Evolutionary conservation across 345 rosid species (phyloP), one percentile per base, ranked within the genome.

Genomic region (Hypericum perforatum): DNA sequence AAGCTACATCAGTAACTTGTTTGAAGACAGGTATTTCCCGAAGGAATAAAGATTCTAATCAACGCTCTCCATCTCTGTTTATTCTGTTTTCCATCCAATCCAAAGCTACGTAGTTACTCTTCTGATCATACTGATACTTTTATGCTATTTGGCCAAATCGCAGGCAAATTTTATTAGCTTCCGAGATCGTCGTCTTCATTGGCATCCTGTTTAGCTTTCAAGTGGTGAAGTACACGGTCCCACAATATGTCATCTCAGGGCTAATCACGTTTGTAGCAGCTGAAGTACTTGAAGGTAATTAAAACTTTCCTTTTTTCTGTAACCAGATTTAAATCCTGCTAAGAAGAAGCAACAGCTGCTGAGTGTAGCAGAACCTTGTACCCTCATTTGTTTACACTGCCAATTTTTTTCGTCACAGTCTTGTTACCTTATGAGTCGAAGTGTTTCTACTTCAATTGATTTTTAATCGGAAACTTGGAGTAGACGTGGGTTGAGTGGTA

Each of bases 231-330:
- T 94, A 94, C 67, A 69, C 86, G 0, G 77, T 86, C 37, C 87
- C 95, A 0, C 99, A 94, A 57, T 94, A 89, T 49, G 99, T 89
- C 49, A 60, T 65, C 76, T 94, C 99, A 46, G 99, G 99, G 43
- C 85, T 94, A 37, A 69, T 94, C 61, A 69, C 82, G 95, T 94
- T 94, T 44, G 95, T 89, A n/a, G 77, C 82, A 36, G 99, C 99
- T 9, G 99, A 94, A 77, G 97, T 94, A 48, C 95, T 89, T n/a
- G 99, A 94, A 89, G 99, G 99, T 92, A 63, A 62, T n/a, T n/a
- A 58, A 56, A 62, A 42, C 11, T 16, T 38, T 51, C 22, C 2
- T 1, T 22, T 22, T 22, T 22, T 22, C 32, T 1, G 32, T 22
- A 22, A 22, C 32, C 4, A 22, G 32, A 22, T 22, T 22, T 22